A percentile compares a stretch with the other conserved stretches of the same genome.
phyloP scores from a whole-genome alignment of 2,329 filamentous ascomycete genomes.

The Xylaria sp. region DNA sequence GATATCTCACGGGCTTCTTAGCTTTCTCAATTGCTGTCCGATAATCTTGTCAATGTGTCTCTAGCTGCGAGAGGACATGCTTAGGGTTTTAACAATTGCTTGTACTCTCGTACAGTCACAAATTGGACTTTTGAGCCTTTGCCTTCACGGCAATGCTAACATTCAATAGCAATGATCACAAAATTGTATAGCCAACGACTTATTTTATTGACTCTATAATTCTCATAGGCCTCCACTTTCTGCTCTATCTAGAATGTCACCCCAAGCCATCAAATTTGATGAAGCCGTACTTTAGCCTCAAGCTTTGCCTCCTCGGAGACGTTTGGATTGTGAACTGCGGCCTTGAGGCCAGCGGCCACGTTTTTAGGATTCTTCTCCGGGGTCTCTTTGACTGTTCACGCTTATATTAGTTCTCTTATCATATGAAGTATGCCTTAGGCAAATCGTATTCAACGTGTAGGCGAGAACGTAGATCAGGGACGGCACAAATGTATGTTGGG shows the following conservation, averaged over 20 bases:
- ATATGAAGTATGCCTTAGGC: neutral
- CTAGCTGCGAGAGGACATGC: no score
- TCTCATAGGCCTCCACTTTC: neutral
- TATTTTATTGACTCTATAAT: no score
- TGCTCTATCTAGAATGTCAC: neutral
- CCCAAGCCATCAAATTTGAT: conserved; percentile 51
- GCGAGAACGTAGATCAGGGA: neutral
- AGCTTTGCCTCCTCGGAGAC: conserved; percentile 67
- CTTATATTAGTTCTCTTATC: conserved; percentile 3
- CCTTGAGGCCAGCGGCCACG: conserved; percentile 63
- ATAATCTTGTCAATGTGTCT: no score
- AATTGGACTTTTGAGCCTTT: no score
- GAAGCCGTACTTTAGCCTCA: conserved; percentile 63
- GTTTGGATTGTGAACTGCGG: conserved; percentile 66
- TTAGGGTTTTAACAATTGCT: no score
- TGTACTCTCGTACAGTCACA: no score
- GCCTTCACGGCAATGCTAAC: no score
- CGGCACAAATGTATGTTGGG: neutral
- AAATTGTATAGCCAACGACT: neutral
- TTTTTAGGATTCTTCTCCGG: conserved; percentile 65
- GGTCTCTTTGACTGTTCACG: conserved; percentile 47
- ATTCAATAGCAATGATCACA: no score
- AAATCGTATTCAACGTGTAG: no score
- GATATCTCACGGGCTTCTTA: no score
- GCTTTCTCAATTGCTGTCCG: no score